Conservation (phyloP, 208 protist genomes). For the Phytomonas sp. region DNA sequence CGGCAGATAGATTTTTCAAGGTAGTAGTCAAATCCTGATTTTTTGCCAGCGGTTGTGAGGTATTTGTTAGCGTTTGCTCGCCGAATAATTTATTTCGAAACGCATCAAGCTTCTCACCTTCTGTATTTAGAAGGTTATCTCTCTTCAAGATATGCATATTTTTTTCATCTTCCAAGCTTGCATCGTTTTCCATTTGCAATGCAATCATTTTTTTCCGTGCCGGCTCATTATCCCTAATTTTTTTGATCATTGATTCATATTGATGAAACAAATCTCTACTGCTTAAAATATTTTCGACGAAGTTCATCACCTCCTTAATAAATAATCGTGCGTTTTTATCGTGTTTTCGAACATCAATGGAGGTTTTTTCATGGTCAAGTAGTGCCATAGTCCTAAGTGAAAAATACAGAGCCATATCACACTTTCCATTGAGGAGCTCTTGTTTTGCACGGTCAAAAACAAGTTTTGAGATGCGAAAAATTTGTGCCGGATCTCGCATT, state of each 20-base stretch:
- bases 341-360: not conserved
- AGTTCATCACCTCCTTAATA: not conserved
- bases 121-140: slow-evolving; percentile 20
- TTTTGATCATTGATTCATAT: slow-evolving; percentile 26
- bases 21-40: not conserved
- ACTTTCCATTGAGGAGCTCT: not conserved
- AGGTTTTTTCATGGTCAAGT: not conserved
- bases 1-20: not conserved
- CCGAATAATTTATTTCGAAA: slow-evolving; percentile 4
- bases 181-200: slow-evolving; percentile 26
- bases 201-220: slow-evolving; percentile 22
- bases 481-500: not conserved
- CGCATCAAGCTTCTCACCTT: slow-evolving; percentile 14
- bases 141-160: slow-evolving; percentile 13
- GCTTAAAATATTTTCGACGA: slow-evolving; percentile 1
- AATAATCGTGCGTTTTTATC: not conserved
- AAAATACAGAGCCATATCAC: slow-evolving; percentile 6
- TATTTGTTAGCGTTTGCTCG: not conserved
- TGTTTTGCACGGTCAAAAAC: not conserved
- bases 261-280: not conserved
- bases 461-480: not conserved
- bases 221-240: slow-evolving; percentile 26
- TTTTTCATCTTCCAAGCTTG: not conserved
- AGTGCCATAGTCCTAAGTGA: not conserved
- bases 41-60: not conserved